Base-by-base conservation (phyloP, 1,284 basidiomycete species). In the Chondrostereum purpureum region DNA sequence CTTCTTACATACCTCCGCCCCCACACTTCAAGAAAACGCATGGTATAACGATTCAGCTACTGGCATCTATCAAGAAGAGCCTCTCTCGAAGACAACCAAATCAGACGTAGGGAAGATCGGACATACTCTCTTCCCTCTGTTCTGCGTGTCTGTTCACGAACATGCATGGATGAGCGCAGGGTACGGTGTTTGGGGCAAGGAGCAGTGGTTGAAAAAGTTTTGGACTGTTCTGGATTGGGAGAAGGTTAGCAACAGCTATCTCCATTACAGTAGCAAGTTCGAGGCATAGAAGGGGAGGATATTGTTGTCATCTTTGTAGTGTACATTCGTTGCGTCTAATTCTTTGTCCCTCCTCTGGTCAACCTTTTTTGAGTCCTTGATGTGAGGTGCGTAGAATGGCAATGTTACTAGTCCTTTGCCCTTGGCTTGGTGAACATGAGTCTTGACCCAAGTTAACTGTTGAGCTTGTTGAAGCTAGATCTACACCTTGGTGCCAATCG, bases 181-280 rank as follows among this genome's bases (percentile, higher is more conserved):
- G 49, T 94, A 91, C 58, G 95, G 95, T 10, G 81, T 99, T 13
- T 95, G 91, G 89, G 92, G 91, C 34, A 92, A 92, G 68, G 89
- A 92, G 60, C 75, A 80, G 60, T 99, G 95, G 73, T 68, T 96
- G 55, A 80, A 77, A 58, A 78, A 87, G 58, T 97, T 96, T 72
- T 97, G 92, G 88, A 75, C 75, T 27, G 86, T 83, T 41, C 65
- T 99, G 50, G 77, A 99, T 66, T 99, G 95, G 95, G 62, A 69
- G 43, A 80, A 78, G 60, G 78, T 90, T 48, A 69, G 68, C 57
- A 50, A 61, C 11, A 51, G 57, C 22, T 67, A 49, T 42, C 21
- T 14, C 37, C 13, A 33, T 10, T 10, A 10, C 27, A 10, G 14
- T 14, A 33, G 10, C 14, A 33, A 33, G 10, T 10, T 14, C 27